These are phyloP conservation scores for button mushroom (Agaricus bisporus) DNA, from an alignment of 768 basidiomycete species.

Conservation along the genomic window DNA sequence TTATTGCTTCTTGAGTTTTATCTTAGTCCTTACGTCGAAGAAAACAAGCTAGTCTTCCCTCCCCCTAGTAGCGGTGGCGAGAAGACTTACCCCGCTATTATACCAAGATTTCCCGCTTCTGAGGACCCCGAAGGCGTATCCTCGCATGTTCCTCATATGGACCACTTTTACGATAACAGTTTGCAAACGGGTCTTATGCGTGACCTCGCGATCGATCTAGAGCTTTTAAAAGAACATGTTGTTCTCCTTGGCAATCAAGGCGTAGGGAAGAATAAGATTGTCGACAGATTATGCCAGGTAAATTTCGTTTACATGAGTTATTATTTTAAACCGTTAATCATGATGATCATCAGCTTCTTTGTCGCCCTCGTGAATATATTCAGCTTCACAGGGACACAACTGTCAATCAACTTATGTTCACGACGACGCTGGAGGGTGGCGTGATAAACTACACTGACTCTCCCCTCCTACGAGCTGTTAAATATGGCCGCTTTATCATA, in stretches of 20 bases:
- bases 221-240: constrained; percentile 56
- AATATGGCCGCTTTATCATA: constrained; percentile 56
- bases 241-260: constrained; percentile 69
- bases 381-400: constrained; percentile 69
- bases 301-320: constrained; percentile 11
- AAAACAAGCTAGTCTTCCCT: constrained; percentile 40
- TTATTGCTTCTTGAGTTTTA: constrained; percentile 34
- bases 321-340: neutral
- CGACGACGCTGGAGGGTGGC: constrained; percentile 52
- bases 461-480: constrained; percentile 59
- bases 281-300: constrained; percentile 40
- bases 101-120: constrained; percentile 43
- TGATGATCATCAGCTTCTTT: constrained; percentile 38
- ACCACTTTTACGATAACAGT: constrained; percentile 66
- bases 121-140: constrained; percentile 49
- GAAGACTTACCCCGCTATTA: constrained; percentile 24
- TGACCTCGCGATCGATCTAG: constrained; percentile 57
- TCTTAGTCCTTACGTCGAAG: constrained; percentile 36
- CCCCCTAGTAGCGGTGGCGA: constrained; percentile 28
- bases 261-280: constrained; percentile 67
- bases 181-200: constrained; percentile 63
- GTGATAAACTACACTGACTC: constrained; percentile 58
- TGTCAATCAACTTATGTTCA: constrained; percentile 66
- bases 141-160: constrained; percentile 62
- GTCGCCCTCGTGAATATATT: constrained; percentile 61